phyloP scores from a whole-genome alignment of 352 stramenopile species.

The Saprolegnia parasitica region DNA sequence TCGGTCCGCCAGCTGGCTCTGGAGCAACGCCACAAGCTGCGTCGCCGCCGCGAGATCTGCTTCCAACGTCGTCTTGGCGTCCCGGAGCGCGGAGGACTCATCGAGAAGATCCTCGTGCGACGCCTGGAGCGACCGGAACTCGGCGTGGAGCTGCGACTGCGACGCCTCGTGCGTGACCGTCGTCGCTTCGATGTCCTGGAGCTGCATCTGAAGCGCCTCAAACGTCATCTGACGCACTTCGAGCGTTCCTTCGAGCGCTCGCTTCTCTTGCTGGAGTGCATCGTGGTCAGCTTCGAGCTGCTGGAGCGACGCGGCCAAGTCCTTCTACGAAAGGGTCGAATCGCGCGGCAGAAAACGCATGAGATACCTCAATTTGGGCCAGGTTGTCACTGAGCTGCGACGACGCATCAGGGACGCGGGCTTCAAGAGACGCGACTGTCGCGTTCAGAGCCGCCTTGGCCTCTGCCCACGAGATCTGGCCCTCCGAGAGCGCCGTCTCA shows the following conservation, averaged over 20 bases:
- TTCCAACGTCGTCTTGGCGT: neutral
- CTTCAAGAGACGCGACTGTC: neutral
- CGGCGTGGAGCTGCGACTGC: constrained; percentile 3
- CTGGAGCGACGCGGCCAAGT: neutral
- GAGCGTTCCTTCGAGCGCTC: neutral
- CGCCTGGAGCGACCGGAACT: neutral
- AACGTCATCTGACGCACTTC: constrained; percentile 12
- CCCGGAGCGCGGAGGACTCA: neutral
- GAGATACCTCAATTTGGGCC: constrained; percentile 7
- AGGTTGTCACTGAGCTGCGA: constrained; percentile 13
- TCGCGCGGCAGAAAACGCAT: neutral
- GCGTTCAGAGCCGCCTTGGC: neutral
- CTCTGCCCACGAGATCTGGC: neutral
- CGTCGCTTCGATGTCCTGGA: constrained; percentile 10
- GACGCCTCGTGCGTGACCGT: constrained; percentile 4
- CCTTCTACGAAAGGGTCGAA: neutral
- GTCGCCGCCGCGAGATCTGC: neutral
- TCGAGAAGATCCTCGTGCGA: constrained; percentile 4
- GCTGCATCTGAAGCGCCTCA: constrained; percentile 15
- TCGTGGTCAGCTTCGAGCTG: constrained; percentile 14
- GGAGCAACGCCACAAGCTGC: neutral
- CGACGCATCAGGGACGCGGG: neutral
- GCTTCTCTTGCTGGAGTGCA: constrained; percentile 1
- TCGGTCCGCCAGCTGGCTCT: neutral
- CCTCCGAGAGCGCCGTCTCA: neutral